phyloP scores from a whole-genome alignment of 352 stramenopile genomes.

The Thraustochytrium aureum region DNA sequence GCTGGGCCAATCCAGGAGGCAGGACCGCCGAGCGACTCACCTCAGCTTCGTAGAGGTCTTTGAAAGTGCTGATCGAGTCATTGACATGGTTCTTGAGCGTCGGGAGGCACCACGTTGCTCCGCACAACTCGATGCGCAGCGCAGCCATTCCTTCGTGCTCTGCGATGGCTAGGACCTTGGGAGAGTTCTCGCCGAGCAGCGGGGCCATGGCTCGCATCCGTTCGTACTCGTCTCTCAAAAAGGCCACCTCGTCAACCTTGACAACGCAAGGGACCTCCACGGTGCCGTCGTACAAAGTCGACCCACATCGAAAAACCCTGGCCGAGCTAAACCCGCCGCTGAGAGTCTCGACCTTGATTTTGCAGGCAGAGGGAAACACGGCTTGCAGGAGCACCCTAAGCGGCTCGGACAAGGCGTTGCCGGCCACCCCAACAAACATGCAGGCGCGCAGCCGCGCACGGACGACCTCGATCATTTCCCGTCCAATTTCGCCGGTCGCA shows the following conservation, averaged over 20 bases:
- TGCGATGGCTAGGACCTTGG: not conserved
- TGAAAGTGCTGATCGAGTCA: slow-evolving; percentile 34
- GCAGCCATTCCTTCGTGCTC: not conserved
- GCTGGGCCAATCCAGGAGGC: not conserved
- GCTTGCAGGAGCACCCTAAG: not conserved
- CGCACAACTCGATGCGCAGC: slow-evolving; percentile 34
- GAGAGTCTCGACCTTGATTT: not conserved
- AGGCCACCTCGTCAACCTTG: slow-evolving; percentile 19
- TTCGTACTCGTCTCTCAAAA: not conserved
- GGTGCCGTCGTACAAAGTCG: not conserved
- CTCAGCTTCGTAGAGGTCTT: not conserved
- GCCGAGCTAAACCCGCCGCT: slow-evolving; percentile 35
- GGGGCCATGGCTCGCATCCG: slow-evolving; percentile 12
- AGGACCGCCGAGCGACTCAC: not conserved
- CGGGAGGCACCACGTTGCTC: slow-evolving; percentile 41
- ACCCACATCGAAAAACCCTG: slow-evolving; percentile 24
- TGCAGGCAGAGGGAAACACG: slow-evolving; percentile 28
- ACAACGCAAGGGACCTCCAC: slow-evolving; percentile 2
- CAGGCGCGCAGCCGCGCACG: not conserved
- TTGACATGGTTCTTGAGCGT: slow-evolving; percentile 11
- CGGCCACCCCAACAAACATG: not conserved
- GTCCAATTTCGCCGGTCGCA: not conserved
- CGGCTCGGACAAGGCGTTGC: not conserved
- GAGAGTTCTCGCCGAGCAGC: slow-evolving; percentile 37
- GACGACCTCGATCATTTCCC: not conserved